Conservation (phyloP, 108 stramenopile species). For the Skeletonema tropicum region DNA sequence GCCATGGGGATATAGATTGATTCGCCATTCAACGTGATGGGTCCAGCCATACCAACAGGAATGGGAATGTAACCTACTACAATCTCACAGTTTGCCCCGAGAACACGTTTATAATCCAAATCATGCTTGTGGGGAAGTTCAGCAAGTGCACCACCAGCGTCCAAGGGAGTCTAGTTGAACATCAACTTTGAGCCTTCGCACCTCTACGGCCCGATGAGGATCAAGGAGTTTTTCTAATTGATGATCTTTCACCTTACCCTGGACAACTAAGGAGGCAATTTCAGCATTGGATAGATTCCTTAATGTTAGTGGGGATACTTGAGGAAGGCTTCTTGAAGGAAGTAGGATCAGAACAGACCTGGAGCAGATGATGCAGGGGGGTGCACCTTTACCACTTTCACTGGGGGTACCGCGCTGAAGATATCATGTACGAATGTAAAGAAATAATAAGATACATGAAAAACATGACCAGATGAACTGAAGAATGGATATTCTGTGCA, state of each 20-base stretch:
- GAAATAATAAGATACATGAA: slow-evolving; percentile 1
- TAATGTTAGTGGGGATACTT: slow-evolving; percentile 39
- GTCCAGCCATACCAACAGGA: slow-evolving; percentile 96
- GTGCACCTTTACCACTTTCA: slow-evolving; percentile 61
- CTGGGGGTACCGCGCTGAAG: slow-evolving; percentile 24
- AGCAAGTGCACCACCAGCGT: slow-evolving; percentile 48
- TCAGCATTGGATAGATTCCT: slow-evolving; percentile 67
- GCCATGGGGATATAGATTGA: slow-evolving; percentile 97
- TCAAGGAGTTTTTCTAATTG: slow-evolving; percentile 93
- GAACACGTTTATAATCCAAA: slow-evolving; percentile 89
- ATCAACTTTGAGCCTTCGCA: slow-evolving; percentile 83
- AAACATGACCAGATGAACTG: neutral
- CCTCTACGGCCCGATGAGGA: slow-evolving; percentile 89
- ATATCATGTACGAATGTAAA: slow-evolving; percentile 1
- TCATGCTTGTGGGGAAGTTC: slow-evolving; percentile 73
- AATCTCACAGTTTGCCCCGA: slow-evolving; percentile 98
- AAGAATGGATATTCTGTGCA: slow-evolving; percentile 8
- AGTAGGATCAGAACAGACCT: slow-evolving; percentile 72
- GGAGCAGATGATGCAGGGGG: slow-evolving; percentile 73
- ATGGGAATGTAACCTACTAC: slow-evolving; percentile 97
- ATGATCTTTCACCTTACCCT: slow-evolving; percentile 92
- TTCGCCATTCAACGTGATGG: slow-evolving; percentile 89
- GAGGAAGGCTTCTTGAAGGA: slow-evolving; percentile 47
- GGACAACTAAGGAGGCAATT: slow-evolving; percentile 77
- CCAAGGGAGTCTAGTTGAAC: slow-evolving; percentile 64